A percentile compares a stretch with the other conserved stretches of the same genome.
Evolutionary conservation across 257 asterid species (phyloP).

Genomic region (Solanum rostratum): DNA sequence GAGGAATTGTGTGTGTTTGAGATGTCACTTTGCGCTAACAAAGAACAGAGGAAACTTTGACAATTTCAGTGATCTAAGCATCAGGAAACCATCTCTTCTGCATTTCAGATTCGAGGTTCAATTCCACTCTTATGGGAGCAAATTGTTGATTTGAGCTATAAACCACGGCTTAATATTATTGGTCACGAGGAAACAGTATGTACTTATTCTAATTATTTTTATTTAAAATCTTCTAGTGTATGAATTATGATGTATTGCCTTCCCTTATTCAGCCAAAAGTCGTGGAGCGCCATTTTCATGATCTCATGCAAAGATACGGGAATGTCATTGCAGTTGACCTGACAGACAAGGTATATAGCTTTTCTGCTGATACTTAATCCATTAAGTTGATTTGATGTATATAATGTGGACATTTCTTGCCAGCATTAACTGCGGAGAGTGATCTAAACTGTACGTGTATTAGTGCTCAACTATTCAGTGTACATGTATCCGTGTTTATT

Average conservation of each 20-base stretch:
- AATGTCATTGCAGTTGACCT: conserved; percentile 77
- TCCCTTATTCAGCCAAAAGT: conserved; percentile 50
- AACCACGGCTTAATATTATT: conserved; percentile 70
- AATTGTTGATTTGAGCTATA: conserved; percentile 97
- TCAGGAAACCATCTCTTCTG: not conserved
- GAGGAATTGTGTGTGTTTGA: not conserved
- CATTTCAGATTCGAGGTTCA: conserved; percentile 83
- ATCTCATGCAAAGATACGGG: conserved; percentile 83
- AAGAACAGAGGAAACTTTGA: not conserved
- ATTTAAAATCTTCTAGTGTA: not conserved
- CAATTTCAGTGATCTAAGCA: conserved; percentile 1
- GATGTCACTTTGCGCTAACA: not conserved
- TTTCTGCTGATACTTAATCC: not conserved
- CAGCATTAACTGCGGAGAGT: not conserved
- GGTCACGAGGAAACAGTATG: conserved; percentile 76
- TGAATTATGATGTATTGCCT: not conserved
- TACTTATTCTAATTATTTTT: conserved; percentile 1
- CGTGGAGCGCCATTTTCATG: conserved; percentile 85
- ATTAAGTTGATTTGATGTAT: not conserved
- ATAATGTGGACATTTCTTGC: not conserved
- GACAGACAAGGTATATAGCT: conserved; percentile 61
- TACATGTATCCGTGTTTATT: not conserved
- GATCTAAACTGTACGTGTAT: not conserved
- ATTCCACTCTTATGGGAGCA: conserved; percentile 98
- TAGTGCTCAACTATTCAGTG: not conserved